Base-by-base conservation (phyloP, 1,284 basidiomycete genomes). In the Ganoderma resinaceum region DNA sequence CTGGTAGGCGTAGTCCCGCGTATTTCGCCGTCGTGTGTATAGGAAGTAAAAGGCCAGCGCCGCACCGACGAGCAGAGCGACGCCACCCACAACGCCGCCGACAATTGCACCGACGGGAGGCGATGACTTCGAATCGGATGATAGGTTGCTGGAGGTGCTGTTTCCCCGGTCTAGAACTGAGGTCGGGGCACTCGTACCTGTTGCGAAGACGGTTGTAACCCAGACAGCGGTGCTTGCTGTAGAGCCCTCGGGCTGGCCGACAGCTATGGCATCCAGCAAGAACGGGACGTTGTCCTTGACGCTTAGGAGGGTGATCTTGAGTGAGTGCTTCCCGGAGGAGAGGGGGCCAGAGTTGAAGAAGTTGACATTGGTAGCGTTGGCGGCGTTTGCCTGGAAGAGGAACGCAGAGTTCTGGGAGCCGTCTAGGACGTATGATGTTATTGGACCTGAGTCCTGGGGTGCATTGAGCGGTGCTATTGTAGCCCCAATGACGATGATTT, bases 291-390 rank as follows among this genome's bases (percentile, higher is more conserved):
- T 38, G 18, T 66, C 60, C 7, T 65, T 26, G 26, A 66, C 60
- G 40, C 46, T 62, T 18, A 70, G 23, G 52, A 76, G 57, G 31
- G 61, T 59, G 61, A 76, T 70, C 29, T 71, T 68, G 42, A 76
- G 72, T 0, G 72, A 70, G 67, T 76, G 75, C 7, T 29, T 42
- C 33, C 53, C 63, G 20, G 62, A 55, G 8, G 68, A 23, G 53
- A 75, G 72, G 20, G 57, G 35, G 14, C 66, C 68, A 31, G 73
- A 73, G 58, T 66, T 52, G 67, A 68, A 76, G 70, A 75, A 74
- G 14, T 52, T 33, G 29, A 69, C 68, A 35, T 37, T 31, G 18
- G 72, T 63, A 26, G 66, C 70, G 59, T 72, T 68, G 16, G 42
- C 62, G 52, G 52, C 49, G 31, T 66, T n/a, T 1, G 70, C 72